These are phyloP conservation scores for Cercospora canescens DNA, from an alignment of 2,329 filamentous ascomycete genomes.

Conservation along the genomic window DNA sequence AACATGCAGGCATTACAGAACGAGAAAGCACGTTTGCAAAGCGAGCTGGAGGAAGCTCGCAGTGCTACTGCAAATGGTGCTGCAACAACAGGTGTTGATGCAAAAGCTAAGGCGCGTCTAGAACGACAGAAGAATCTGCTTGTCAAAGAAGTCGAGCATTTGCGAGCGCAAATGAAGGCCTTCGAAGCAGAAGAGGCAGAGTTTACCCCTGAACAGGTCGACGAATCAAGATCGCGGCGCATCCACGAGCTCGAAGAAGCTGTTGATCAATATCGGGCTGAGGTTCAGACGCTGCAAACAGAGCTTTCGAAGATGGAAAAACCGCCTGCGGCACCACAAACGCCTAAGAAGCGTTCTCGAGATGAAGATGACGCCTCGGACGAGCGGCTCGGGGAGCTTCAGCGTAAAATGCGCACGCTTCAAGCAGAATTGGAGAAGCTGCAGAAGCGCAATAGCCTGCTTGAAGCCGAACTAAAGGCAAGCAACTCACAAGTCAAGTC, in stretches of 20 bases:
- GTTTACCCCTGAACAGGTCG: constrained; percentile 76
- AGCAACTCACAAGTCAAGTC: constrained; percentile 70
- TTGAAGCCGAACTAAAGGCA: constrained; percentile 75
- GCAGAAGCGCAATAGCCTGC: constrained; percentile 68
- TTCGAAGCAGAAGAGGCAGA: constrained; percentile 85
- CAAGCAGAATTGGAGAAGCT: constrained; percentile 73
- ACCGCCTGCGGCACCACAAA: constrained; percentile 61
- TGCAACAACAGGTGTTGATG: constrained; percentile 55
- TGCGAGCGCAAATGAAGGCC: constrained; percentile 86
- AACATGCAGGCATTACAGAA: constrained; percentile 70
- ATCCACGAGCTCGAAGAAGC: constrained; percentile 82
- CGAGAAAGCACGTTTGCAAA: constrained; percentile 64
- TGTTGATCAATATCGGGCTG: constrained; percentile 80
- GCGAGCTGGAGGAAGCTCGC: constrained; percentile 71
- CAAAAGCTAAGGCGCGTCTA: constrained; percentile 68
- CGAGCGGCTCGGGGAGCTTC: constrained; percentile 77
- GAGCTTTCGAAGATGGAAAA: constrained; percentile 70
- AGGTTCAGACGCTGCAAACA: constrained; percentile 71
- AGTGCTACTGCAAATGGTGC: constrained; percentile 33
- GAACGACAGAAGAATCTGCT: constrained; percentile 85
- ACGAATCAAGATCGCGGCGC: constrained; percentile 71
- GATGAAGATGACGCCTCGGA: constrained; percentile 56
- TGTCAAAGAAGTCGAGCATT: constrained; percentile 89
- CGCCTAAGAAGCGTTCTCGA: constrained; percentile 40
- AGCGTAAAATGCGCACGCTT: constrained; percentile 83